Conservation (phyloP, 495 filamentous ascomycete genomes). For the Aspergillus bertholletiae region DNA sequence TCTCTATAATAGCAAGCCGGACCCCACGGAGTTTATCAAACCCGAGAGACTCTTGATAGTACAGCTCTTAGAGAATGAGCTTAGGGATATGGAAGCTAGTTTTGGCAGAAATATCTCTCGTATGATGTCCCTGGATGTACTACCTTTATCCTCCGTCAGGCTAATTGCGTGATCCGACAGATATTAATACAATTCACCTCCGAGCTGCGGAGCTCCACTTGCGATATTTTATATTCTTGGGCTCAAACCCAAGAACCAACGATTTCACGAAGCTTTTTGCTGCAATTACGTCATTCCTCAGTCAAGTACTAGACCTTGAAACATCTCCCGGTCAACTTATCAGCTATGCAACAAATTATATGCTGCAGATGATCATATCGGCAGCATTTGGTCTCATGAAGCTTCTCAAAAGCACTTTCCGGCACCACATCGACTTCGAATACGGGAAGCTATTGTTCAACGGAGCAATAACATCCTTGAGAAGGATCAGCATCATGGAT, state of each 20-base stretch:
- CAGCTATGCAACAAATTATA: slow-evolving; percentile 76
- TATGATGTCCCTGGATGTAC: slow-evolving; percentile 36
- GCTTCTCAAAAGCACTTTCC: slow-evolving; percentile 77
- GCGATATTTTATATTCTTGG: slow-evolving; percentile 44
- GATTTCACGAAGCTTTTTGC: slow-evolving; percentile 65
- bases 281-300: slow-evolving; percentile 52
- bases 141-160: slow-evolving; percentile 50
- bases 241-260: slow-evolving; percentile 60
- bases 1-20: slow-evolving; percentile 78
- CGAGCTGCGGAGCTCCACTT: slow-evolving; percentile 44
- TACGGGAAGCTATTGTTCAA: slow-evolving; percentile 75
- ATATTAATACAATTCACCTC: slow-evolving; percentile 53
- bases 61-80: slow-evolving; percentile 48
- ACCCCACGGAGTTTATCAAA: slow-evolving; percentile 70
- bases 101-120: slow-evolving; percentile 45
- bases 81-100: slow-evolving; percentile 50
- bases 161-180: slow-evolving; percentile 54
- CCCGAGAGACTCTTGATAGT: slow-evolving; percentile 68
- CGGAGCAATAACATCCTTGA: slow-evolving; percentile 70
- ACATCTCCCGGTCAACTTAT: slow-evolving; percentile 53
- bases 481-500: slow-evolving; percentile 73
- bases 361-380: slow-evolving; percentile 89
- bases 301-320: slow-evolving; percentile 44
- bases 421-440: slow-evolving; percentile 60
- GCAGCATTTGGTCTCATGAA: slow-evolving; percentile 84